phyloP scores from a whole-genome alignment of 208 protist species.

The Wallacemonas rigidus region DNA sequence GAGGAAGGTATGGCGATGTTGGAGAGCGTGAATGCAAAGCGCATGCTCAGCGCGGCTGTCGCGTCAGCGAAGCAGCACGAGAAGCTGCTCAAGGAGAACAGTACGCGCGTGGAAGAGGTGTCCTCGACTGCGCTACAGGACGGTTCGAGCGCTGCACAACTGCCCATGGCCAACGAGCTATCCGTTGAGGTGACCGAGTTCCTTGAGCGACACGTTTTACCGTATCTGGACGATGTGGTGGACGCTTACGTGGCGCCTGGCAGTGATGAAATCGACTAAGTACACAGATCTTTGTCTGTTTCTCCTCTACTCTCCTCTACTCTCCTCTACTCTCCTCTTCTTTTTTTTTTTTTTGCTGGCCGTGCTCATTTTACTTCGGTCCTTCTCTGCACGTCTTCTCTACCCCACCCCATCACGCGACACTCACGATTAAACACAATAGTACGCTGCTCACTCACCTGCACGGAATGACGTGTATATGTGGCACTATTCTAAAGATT shows the following conservation, averaged over 20 bases:
- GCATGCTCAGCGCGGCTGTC: slow-evolving; percentile 44
- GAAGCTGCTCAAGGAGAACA: slow-evolving; percentile 10
- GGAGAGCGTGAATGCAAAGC: slow-evolving; percentile 82
- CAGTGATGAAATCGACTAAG: slow-evolving; percentile 64
- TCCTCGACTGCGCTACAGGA: slow-evolving; percentile 28
- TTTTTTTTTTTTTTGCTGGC: background rate
- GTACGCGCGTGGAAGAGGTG: slow-evolving; percentile 31
- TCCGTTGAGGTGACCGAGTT: slow-evolving; percentile 34
- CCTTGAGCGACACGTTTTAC: slow-evolving; percentile 63
- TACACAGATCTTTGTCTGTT: background rate
- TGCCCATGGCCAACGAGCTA: slow-evolving; percentile 22
- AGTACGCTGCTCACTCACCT: no score
- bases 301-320: background rate
- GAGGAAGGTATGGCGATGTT: slow-evolving; percentile 71
- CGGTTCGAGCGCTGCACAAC: background rate
- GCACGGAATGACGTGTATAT: no score
- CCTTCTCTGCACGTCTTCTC: background rate
- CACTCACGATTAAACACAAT: no score
- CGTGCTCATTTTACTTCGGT: background rate
- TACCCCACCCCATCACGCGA: no score
- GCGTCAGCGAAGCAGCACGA: slow-evolving; percentile 21
- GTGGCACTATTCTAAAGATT: no score
- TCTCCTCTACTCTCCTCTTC: background rate
- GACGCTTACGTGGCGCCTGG: slow-evolving; percentile 78
- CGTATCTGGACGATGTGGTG: slow-evolving; percentile 78